Evolutionary conservation across 1,284 basidiomycete genomes (phyloP), one percentile per base, ranked within the genome.

Genomic region (Cystobasidium slooffiae): DNA sequence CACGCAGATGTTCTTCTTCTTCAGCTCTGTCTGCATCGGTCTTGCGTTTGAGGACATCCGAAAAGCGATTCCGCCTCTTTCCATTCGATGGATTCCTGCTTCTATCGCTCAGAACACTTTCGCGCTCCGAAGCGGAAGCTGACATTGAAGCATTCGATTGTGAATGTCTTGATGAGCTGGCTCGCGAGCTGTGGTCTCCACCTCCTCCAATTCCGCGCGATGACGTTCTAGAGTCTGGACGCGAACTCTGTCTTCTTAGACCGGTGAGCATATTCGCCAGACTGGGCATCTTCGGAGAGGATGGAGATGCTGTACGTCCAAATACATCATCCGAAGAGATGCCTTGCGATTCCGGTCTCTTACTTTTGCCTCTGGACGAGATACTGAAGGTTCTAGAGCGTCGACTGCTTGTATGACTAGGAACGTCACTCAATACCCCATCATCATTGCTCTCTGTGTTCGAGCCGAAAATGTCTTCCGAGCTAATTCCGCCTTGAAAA

Each of bases 1-100:
- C 47, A 37, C 63, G 70, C 14, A 73, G 20, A 39, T 73, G 70
- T 43, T 65, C 70, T 49, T 65, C 62, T 20, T 73, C 70, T 63
- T 66, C 70, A 39, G 37, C 49, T 49, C 47, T 44, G 10, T 63
- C 58, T 12, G 58, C 58, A 37, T 44, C 52, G 8, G 59, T 72
- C 31, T 53, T 63, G 6, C 61, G 22, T 39, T 61, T 62, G 8
- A 55, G 44, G 7, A 64, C 20, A 24, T 61, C 43, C 3, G 61
- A 52, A 6, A 61, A 64, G 12, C 31, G 63, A 49, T 46, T 47
- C 22, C 44, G 12, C 8, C 61, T 41, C 18, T n/a, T 63, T 47
- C 46, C 44, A 41, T 12, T 47, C 20, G 44, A 47, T 31, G 47
- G 3, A 7, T 12, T 4, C 31, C 22, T 49, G 46, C 53, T 64